These are phyloP conservation scores for Cladophialophora chaetospira DNA, from an alignment of 2,329 filamentous ascomycete species.

Conservation along the genomic window DNA sequence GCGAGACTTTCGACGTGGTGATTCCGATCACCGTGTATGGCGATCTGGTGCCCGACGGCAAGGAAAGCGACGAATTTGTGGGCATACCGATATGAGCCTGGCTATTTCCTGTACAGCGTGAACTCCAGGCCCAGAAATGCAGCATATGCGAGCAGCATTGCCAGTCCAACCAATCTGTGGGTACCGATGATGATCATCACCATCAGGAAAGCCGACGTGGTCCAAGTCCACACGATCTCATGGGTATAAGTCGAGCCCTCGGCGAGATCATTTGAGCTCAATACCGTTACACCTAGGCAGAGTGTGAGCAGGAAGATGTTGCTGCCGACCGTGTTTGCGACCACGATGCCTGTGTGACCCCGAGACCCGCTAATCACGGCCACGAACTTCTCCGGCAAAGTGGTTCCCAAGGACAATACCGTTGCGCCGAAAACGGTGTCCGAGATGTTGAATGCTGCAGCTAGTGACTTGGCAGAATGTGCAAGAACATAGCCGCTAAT, in stretches of 20 bases:
- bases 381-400: conserved; percentile 57
- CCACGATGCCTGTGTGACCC: conserved; percentile 53
- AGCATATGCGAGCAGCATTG: conserved; percentile 39
- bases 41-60: conserved; percentile 50
- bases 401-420: conserved; percentile 55
- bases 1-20: conserved; percentile 87
- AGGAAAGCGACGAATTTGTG: conserved; percentile 31
- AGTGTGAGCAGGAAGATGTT: conserved; percentile 59
- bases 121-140: conserved; percentile 42
- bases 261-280: not conserved
- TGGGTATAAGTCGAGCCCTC: conserved; percentile 10
- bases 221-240: conserved; percentile 10
- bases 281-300: conserved; percentile 42
- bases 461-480: conserved; percentile 47
- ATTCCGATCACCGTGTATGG: conserved; percentile 82
- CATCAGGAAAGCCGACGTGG: conserved; percentile 8
- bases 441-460: conserved; percentile 47
- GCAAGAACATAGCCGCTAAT: conserved; percentile 54
- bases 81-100: conserved; percentile 34
- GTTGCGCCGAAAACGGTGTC: conserved; percentile 52
- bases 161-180: conserved; percentile 28
- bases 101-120: conserved; percentile 22
- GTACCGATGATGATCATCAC: conserved; percentile 9
- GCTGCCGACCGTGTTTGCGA: conserved; percentile 56
- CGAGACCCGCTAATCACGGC: conserved; percentile 52